Evolutionary conservation across 768 basidiomycete genomes (phyloP).

Genomic region (Candolleomyces eurysporus): DNA sequence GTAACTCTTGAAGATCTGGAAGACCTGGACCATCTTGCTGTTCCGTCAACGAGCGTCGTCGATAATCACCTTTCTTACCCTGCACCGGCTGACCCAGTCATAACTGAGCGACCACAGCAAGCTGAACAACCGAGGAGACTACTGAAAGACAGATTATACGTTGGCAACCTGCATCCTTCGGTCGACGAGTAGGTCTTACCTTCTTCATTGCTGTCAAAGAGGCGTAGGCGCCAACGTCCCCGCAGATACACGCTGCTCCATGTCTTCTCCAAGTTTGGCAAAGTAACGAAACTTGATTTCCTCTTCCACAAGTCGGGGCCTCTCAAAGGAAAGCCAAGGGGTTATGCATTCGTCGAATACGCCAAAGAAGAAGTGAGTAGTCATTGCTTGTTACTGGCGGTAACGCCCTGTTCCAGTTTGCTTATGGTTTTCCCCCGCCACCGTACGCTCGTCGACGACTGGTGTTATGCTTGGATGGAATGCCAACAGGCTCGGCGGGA

Average conservation of each 20-base stretch:
- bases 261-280: conserved; percentile 89
- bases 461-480: not conserved
- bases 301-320: conserved; percentile 93
- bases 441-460: conserved; percentile 28
- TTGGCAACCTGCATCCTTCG: conserved; percentile 84
- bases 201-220: not conserved
- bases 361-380: conserved; percentile 72
- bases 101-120: conserved; percentile 21
- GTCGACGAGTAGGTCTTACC: conserved; percentile 73
- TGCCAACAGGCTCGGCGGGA: not conserved
- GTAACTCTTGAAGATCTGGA: conserved; percentile 17
- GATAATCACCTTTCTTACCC: conserved; percentile 22
- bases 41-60: not conserved
- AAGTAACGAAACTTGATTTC: conserved; percentile 89
- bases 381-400: conserved; percentile 12
- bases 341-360: conserved; percentile 94
- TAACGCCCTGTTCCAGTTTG: conserved; percentile 12
- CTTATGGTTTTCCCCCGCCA: conserved; percentile 41
- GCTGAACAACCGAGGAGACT: conserved; percentile 17
- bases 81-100: not conserved
- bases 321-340: conserved; percentile 88
- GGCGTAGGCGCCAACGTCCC: not conserved
- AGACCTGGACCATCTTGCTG: not conserved
- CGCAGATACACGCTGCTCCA: conserved; percentile 83
- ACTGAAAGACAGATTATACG: conserved; percentile 77